A percentile compares a stretch with the other conserved stretches of the same genome.
Evolutionary conservation across 1,284 basidiomycete genomes (phyloP).

Genomic region (Cystobasidium sp.): DNA sequence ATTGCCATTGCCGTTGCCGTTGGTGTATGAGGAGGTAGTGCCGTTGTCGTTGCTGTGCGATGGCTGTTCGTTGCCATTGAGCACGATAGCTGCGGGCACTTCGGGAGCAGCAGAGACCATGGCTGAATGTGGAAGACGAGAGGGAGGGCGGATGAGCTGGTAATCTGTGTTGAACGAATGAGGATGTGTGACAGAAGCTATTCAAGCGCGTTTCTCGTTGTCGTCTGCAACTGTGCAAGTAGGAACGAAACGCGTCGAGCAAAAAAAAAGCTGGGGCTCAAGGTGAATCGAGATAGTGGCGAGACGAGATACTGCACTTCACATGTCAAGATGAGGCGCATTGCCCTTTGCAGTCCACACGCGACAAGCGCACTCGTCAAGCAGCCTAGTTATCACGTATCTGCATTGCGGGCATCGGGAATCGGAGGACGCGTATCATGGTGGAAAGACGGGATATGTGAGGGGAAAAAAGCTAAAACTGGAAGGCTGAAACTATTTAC

Average conservation of each 20-base stretch:
- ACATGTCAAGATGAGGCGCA: background rate
- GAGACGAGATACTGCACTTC: too few species aligned
- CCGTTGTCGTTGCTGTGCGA: conserved; percentile 18
- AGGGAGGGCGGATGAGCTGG: background rate
- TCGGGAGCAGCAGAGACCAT: conserved; percentile 19
- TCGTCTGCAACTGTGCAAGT: background rate
- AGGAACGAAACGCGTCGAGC: background rate
- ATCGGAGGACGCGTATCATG: too few species aligned
- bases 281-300: background rate
- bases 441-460: too few species aligned
- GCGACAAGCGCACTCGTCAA: background rate
- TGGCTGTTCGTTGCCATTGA: conserved; percentile 14
- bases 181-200: background rate
- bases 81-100: conserved; percentile 18
- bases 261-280: conserved; percentile 8
- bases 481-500: too few species aligned
- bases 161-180: background rate
- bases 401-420: too few species aligned
- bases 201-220: background rate
- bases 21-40: background rate
- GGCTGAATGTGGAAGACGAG: background rate
- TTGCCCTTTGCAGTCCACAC: background rate
- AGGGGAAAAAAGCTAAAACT: too few species aligned
- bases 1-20: background rate
- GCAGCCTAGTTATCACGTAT: background rate